These are phyloP conservation scores for Ceratobasidium sp. DNA, from an alignment of 1,284 basidiomycete species.

Conservation along the genomic window DNA sequence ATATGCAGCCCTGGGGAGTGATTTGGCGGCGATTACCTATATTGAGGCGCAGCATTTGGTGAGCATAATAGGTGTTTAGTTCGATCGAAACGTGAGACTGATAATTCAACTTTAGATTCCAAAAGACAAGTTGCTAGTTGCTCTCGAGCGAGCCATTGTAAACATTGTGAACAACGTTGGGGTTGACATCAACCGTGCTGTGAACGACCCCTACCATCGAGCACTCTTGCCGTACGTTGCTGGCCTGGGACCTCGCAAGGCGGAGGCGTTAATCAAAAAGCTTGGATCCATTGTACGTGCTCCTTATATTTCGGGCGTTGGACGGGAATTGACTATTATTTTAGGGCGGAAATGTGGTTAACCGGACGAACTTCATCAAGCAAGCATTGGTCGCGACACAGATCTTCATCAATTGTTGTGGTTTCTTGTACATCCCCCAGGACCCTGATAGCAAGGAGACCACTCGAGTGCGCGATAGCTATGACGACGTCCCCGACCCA, in stretches of 20 bases:
- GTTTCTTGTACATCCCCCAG: conserved; percentile 89
- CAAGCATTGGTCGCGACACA: conserved; percentile 83
- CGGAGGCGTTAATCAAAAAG: conserved; percentile 86
- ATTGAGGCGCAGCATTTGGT: conserved; percentile 91
- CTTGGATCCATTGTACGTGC: conserved; percentile 76
- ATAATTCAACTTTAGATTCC: conserved; percentile 70
- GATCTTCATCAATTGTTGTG: conserved; percentile 91
- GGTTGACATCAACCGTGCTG: conserved; percentile 95
- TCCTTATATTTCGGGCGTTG: conserved; percentile 35
- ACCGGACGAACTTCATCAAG: conserved; percentile 88
- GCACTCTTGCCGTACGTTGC: conserved; percentile 91
- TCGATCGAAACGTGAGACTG: conserved; percentile 1
- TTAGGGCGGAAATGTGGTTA: conserved; percentile 86
- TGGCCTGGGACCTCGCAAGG: conserved; percentile 96
- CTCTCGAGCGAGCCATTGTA: conserved; percentile 90
- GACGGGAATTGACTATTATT: background rate
- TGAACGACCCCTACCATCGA: conserved; percentile 89
- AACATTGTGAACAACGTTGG: conserved; percentile 93
- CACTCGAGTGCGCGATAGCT: conserved; percentile 73
- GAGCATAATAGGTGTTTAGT: conserved; percentile 53
- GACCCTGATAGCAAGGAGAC: conserved; percentile 71
- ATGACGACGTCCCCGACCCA: conserved; percentile 78
- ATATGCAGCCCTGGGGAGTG: conserved; percentile 86
- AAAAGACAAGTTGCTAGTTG: conserved; percentile 83
- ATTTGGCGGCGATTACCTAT: conserved; percentile 85